Evolutionary conservation across 2,329 filamentous ascomycete species (phyloP).

Genomic region (Zymoseptoria passerinii): DNA sequence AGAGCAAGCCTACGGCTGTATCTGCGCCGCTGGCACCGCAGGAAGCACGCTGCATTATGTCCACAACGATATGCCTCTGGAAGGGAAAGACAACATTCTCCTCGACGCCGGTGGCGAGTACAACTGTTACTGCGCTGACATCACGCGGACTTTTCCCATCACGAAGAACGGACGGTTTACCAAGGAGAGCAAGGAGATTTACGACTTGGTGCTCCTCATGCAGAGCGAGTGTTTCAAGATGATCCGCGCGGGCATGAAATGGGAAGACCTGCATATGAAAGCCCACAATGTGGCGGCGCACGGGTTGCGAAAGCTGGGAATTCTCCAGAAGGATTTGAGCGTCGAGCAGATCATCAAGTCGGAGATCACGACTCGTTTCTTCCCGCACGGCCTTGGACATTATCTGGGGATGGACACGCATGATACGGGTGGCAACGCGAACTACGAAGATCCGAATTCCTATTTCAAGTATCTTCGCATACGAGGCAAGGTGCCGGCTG

Average conservation of each 20-base stretch:
- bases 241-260: conserved; percentile 65
- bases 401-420: conserved; percentile 48
- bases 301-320: conserved; percentile 66
- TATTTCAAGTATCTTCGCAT: conserved; percentile 85
- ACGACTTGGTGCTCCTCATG: conserved; percentile 68
- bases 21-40: conserved; percentile 70
- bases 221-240: conserved; percentile 67
- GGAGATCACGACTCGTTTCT: conserved; percentile 41
- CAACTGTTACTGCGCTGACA: conserved; percentile 46
- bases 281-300: conserved; percentile 77
- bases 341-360: conserved; percentile 39
- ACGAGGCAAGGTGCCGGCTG: conserved; percentile 40
- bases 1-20: conserved; percentile 80
- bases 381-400: conserved; percentile 45
- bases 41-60: conserved; percentile 85
- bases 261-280: conserved; percentile 72
- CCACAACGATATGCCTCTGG: conserved; percentile 62
- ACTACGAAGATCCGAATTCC: conserved; percentile 60
- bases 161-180: conserved; percentile 54
- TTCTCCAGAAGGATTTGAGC: conserved; percentile 43
- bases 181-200: conserved; percentile 54
- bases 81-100: conserved; percentile 67
- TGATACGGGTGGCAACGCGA: conserved; percentile 41
- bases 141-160: conserved; percentile 84
- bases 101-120: conserved; percentile 67